Evolutionary conservation across 345 rosid genomes (phyloP), one percentile per base, ranked within the genome.

Genomic region (Aquilaria malaccensis): DNA sequence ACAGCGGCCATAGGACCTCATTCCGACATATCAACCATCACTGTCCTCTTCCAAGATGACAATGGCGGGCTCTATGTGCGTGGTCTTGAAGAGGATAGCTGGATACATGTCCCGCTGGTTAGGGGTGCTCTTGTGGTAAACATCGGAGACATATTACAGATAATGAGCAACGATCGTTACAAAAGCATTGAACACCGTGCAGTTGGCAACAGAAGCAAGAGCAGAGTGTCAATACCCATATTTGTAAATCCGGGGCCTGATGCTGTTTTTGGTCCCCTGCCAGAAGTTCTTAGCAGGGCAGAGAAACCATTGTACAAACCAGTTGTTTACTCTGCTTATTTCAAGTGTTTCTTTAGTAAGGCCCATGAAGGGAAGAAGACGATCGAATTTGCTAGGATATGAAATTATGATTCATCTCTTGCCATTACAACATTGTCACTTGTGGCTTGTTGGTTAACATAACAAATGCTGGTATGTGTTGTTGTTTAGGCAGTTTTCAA

Each of bases 81-180:
- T 50, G 67, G 62, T 58, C 10, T 29, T 9, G 50, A 68, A 9
- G 59, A 31, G 22, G 52, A 37, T 49, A 13, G 37, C 63, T 72
- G 77, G 80, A 70, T 70, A 45, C 67, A 71, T 14, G 70, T 74
- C 22, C 75, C 77, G 3, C 77, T 77, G 0, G 53, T 67, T n/a
- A 22, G 63, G 2, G 79, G 75, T 9, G 67, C 77, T 7, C 68
- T 74, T 13, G 70, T 78, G 12, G 51, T 74, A 60, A 73, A 73
- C 53, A n/a, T 61, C 1, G 64, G 78, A 10, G 71, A 73, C 55
- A 52, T 32, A 30, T 41, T 70, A 13, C 76, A 77, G 52, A 74
- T 77, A 45, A 58, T 77, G 68, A 73, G 81, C 71, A 73, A 73
- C 48, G 75, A 55, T n/a, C 4, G 30, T 7, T 77, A 67, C 70